Evolutionary conservation across 192 early-diverging fungal species (phyloP), one percentile per base, ranked within the genome.

Genomic region (Podila verticillata): DNA sequence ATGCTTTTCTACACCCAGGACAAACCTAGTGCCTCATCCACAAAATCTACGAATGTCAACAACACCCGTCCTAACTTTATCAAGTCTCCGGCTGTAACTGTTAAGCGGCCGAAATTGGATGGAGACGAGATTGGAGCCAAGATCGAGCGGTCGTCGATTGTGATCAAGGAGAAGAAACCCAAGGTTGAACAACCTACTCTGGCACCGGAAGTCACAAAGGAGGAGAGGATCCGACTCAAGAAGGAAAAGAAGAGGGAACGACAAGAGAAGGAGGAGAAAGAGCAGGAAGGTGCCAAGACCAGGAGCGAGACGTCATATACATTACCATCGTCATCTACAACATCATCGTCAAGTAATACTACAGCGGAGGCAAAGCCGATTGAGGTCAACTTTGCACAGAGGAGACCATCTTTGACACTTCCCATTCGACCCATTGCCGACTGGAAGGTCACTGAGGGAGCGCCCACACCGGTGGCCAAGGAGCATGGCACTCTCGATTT

Each of bases 1-100:
- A 86, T 97, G 86, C 82, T 97, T 22, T 97, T 97, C 73, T 97
- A 96, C 72, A 84, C 86, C 47, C 85, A 70, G 54, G 70, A 78
- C 20, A 65, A 72, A 49, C n/a, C 51, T n/a, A 65, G 57, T 49
- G 64, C 51, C 15, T 30, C 61, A 24, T n/a, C 47, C 12, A 65
- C 36, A 26, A 63, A 54, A 24, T 24, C 68, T 48, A 24, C 74
- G 0, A 49, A 19, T 10, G 63, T 44, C 6, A 58, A 35, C 22
- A 80, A 69, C 30, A 56, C 61, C 15, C n/a, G 30, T 7, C 1
- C 57, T 2, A 80, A 63, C 13, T 48, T 39, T 26, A 7, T 24
- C 24, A 56, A 35, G 31, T n/a, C 44, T 15, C 22, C 34, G 1
- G 22, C 13, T 3, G 30, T 69, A 2, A 32, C 28, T 5, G 19